Conservation (phyloP, 2,329 filamentous ascomycete genomes). For the Cercospora zeina region DNA sequence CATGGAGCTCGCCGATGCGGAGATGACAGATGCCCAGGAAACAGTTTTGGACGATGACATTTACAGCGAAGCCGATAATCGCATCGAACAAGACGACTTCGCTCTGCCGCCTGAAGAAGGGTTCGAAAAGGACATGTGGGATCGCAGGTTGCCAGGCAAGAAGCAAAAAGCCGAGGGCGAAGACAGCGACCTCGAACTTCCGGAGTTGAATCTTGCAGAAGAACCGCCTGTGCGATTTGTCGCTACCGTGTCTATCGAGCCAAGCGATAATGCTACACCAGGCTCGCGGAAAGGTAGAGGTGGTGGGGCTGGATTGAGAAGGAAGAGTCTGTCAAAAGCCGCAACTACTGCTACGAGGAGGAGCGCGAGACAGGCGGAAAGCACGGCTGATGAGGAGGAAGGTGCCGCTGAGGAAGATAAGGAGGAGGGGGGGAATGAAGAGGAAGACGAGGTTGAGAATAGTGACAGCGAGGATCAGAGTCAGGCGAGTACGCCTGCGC, state of each 20-base stretch:
- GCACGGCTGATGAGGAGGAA: conserved; percentile 33
- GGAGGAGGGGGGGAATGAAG: conserved; percentile 31
- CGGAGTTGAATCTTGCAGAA: conserved; percentile 38
- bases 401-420: conserved; percentile 32
- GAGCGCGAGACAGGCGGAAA: conserved; percentile 35
- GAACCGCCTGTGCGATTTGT: conserved; percentile 40
- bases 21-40: conserved; percentile 41
- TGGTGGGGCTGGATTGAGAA: conserved; percentile 19
- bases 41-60: conserved; percentile 42
- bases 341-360: conserved; percentile 26
- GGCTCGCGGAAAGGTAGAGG: conserved; percentile 24
- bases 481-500: conserved; percentile 24
- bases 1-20: conserved; percentile 44
- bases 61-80: conserved; percentile 41
- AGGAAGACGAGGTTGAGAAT: conserved; percentile 30
- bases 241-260: conserved; percentile 38
- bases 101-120: conserved; percentile 44
- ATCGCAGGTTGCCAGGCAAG: conserved; percentile 36
- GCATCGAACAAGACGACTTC: conserved; percentile 46
- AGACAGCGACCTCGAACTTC: conserved; percentile 32
- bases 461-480: conserved; percentile 29
- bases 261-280: conserved; percentile 31
- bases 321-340: conserved; percentile 25
- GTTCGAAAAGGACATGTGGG: conserved; percentile 49
- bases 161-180: conserved; percentile 27